These are phyloP conservation scores for Mycena latifolia DNA, from an alignment of 768 basidiomycete species.

Conservation along the genomic window DNA sequence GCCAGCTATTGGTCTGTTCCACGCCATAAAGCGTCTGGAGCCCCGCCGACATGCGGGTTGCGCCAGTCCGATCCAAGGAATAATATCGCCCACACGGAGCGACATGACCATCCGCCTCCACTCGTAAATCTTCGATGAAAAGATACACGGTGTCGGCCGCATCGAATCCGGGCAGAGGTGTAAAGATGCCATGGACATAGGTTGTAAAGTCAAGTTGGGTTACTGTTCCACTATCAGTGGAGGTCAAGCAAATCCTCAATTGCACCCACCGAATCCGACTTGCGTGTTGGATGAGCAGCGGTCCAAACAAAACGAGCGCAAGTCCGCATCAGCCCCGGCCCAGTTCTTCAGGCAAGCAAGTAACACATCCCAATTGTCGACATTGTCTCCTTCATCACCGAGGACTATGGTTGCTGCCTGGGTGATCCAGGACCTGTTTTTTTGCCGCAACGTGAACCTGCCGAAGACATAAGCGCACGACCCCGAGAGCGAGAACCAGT, in stretches of 20 bases:
- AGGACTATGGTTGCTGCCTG: background rate
- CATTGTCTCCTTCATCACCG: constrained; percentile 14
- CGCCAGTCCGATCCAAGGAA: constrained; percentile 13
- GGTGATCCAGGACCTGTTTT: background rate
- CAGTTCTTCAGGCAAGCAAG: constrained; percentile 11
- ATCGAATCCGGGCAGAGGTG: background rate
- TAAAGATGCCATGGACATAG: background rate
- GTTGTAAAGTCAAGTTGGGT: background rate
- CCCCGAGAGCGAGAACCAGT: background rate
- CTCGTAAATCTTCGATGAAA: constrained; percentile 12
- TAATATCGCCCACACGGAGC: constrained; percentile 2
- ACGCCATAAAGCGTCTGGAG: constrained; percentile 7
- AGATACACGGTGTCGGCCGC: constrained; percentile 11
- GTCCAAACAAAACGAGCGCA: constrained; percentile 15
- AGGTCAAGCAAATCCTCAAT: too few species aligned
- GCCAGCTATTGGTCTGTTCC: background rate
- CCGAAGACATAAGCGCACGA: background rate
- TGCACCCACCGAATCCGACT: constrained; percentile 19
- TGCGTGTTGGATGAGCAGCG: background rate
- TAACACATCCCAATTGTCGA: constrained; percentile 13
- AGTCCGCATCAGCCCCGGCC: background rate
- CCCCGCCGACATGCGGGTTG: constrained; percentile 4
- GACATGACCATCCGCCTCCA: constrained; percentile 11
- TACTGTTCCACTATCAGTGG: background rate
- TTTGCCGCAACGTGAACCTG: constrained; percentile 7